Percentiles rank a stretch among this genome's conserved stretches.
Conservation (phyloP, 176 grass and related monocot species). For the Raddia guianensis region DNA sequence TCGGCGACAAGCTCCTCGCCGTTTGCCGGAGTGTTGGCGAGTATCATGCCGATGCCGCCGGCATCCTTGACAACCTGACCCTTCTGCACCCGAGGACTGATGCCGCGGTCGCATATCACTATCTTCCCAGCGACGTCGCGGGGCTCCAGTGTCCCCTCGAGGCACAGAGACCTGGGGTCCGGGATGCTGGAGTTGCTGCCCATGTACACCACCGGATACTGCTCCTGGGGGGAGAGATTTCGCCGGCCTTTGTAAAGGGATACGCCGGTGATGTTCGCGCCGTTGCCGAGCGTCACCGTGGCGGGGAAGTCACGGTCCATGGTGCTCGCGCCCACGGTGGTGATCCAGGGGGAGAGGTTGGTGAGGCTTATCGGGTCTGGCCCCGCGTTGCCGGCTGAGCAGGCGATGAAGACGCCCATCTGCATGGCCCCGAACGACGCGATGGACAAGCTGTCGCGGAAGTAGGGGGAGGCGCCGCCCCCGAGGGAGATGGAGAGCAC, state of each 20-base stretch:
- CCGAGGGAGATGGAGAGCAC: slow-evolving; percentile 98
- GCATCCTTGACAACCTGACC: slow-evolving; percentile 91
- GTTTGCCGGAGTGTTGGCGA: slow-evolving; percentile 71
- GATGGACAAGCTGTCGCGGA: slow-evolving; percentile 80
- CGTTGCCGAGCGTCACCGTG: slow-evolving; percentile 66
- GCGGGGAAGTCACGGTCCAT: slow-evolving; percentile 95
- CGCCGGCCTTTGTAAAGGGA: slow-evolving; percentile 75
- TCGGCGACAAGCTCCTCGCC: slow-evolving; percentile 97
- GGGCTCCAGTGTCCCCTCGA: slow-evolving; percentile 73
- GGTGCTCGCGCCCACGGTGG: slow-evolving; percentile 91
- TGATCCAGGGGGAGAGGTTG: slow-evolving; percentile 91
- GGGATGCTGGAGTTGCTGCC: slow-evolving; percentile 64
- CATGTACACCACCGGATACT: slow-evolving; percentile 81
- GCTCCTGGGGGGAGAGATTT: slow-evolving; percentile 46
- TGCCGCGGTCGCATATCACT: slow-evolving; percentile 90
- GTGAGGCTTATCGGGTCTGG: slow-evolving; percentile 94
- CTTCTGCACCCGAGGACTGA: slow-evolving; percentile 93
- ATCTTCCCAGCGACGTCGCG: slow-evolving; percentile 72
- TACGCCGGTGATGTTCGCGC: slow-evolving; percentile 74
- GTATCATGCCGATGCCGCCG: slow-evolving; percentile 85
- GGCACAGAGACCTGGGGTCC: slow-evolving; percentile 81
- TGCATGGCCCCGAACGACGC: slow-evolving; percentile 94
- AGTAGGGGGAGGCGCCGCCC: slow-evolving; percentile 79
- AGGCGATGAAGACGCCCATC: slow-evolving; percentile 97
- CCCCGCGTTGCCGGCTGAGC: slow-evolving; percentile 90